phyloP scores from a whole-genome alignment of 768 basidiomycete species.

The Lactarius tabidus region DNA sequence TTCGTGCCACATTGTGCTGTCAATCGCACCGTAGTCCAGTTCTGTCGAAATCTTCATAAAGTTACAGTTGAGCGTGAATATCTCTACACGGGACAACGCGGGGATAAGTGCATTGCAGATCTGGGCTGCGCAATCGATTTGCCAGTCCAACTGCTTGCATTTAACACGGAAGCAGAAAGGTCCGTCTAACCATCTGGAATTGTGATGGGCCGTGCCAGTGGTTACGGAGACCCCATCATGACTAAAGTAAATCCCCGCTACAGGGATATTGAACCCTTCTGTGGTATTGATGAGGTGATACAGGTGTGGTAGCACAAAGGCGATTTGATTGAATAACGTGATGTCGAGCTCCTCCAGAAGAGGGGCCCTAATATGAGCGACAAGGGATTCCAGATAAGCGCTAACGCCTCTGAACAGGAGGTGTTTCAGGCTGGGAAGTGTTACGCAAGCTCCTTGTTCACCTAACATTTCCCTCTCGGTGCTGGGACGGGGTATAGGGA shows the following conservation, averaged over 20 bases:
- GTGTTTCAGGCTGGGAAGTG: background rate
- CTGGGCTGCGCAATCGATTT: background rate
- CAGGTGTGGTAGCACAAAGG: background rate
- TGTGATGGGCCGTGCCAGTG: fast-evolving
- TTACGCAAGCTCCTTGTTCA: background rate
- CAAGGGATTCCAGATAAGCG: background rate
- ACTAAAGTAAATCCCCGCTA: background rate
- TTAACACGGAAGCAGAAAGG: background rate
- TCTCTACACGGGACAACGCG: background rate
- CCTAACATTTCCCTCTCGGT: background rate
- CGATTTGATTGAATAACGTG: background rate
- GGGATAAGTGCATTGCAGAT: background rate
- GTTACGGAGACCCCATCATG: background rate
- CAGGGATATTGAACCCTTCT: background rate
- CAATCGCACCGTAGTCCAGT: background rate
- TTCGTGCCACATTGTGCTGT: background rate
- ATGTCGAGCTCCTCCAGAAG: background rate
- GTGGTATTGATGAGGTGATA: background rate
- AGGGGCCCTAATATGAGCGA: background rate
- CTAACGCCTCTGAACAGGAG: background rate
- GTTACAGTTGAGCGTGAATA: background rate
- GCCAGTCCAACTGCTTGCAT: background rate
- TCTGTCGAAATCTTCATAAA: background rate
- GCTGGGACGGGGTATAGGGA: background rate
- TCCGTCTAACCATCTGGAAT: fast-evolving